Evolutionary conservation across 2,329 filamentous ascomycete species (phyloP).

Genomic region (Fusarium citri): DNA sequence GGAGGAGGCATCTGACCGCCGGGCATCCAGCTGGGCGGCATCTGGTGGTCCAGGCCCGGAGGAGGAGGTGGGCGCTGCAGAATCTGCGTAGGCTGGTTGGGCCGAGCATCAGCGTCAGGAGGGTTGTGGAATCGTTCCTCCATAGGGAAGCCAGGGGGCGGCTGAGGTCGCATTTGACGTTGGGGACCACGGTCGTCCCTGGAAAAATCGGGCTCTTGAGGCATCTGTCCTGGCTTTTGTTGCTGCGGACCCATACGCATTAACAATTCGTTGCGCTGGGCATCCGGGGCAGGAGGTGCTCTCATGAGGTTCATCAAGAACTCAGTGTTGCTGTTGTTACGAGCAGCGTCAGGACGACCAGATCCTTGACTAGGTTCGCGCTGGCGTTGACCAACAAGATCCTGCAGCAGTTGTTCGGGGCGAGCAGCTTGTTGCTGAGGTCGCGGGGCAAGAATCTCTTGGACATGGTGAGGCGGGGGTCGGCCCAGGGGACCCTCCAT

Average conservation of each 20-base stretch:
- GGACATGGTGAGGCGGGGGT: slow-evolving; percentile 56
- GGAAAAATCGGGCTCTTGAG: slow-evolving; percentile 59
- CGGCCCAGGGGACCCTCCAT: slow-evolving; percentile 55
- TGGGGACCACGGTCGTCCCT: slow-evolving; percentile 51
- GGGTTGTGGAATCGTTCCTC: slow-evolving; percentile 64
- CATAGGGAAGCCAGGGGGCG: slow-evolving; percentile 63
- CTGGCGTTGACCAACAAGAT: slow-evolving; percentile 70
- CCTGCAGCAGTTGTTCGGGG: slow-evolving; percentile 70
- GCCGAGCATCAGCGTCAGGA: slow-evolving; percentile 59
- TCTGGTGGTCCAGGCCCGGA: slow-evolving; percentile 70
- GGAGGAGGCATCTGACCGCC: slow-evolving; percentile 59
- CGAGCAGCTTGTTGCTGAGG: slow-evolving; percentile 64
- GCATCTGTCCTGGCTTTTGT: slow-evolving; percentile 43
- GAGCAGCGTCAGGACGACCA: slow-evolving; percentile 57
- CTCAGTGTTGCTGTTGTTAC: slow-evolving; percentile 76
- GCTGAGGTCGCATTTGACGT: slow-evolving; percentile 59
- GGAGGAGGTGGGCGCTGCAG: slow-evolving; percentile 71
- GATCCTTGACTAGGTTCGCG: slow-evolving; percentile 64
- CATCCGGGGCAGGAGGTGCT: slow-evolving; percentile 60
- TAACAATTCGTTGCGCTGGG: slow-evolving; percentile 64
- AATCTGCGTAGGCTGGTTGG: slow-evolving; percentile 71
- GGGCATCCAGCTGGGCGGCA: slow-evolving; percentile 67
- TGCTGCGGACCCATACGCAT: slow-evolving; percentile 64
- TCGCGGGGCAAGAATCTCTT: slow-evolving; percentile 66
- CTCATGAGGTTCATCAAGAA: slow-evolving; percentile 88